Base-by-base conservation (phyloP, 108 stramenopile species). In the Skeletonema tropicum region DNA sequence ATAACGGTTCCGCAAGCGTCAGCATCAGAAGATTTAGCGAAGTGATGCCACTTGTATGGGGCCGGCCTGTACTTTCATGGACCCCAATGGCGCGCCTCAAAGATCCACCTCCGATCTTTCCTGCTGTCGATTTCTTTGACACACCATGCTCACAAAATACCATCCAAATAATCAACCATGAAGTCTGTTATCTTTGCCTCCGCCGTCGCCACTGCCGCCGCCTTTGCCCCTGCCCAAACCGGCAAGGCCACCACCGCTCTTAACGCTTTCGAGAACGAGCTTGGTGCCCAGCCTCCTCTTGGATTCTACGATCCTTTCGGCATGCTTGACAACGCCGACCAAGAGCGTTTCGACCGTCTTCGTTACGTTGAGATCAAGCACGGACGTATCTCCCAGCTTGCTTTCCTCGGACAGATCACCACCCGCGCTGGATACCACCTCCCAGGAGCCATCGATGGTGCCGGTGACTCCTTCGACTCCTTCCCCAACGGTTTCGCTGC, bases 271-370 rank as follows among this genome's bases (percentile, higher is more conserved):
- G 91, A 92, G 71, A 64, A 75, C 58, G 91, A 85, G 72, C 89
- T 92, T 45, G 96, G 96, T 80, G 92, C 89, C 58, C 94, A 96
- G 79, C 79, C 87, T 60, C 93, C 93, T 36, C 88, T 94, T 65
- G 94, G 94, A 30, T 90, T 92, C 83, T 94, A 78, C 87, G 93
- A 94, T 85, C 92, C 92, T 30, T 66, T 92, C 21, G 77, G 71
- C 13, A 63, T 78, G 33, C 78, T 83, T 63, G 77, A 66, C 19
- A 66, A 87, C 60, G 86, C 86, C 58, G 77, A 79, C 30, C 82
- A 78, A 73, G 73, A 67, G 45, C 71, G 77, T 13, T 83, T 83
- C 82, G 82, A 73, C 46, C 82, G 82, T 23, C 73, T 79, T 42
- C 77, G 82, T 17, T 74, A 77, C 60, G 82, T 80, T 42, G 88